Conservation (phyloP, 2,329 filamentous ascomycete genomes). For the Tolypocladium album region DNA sequence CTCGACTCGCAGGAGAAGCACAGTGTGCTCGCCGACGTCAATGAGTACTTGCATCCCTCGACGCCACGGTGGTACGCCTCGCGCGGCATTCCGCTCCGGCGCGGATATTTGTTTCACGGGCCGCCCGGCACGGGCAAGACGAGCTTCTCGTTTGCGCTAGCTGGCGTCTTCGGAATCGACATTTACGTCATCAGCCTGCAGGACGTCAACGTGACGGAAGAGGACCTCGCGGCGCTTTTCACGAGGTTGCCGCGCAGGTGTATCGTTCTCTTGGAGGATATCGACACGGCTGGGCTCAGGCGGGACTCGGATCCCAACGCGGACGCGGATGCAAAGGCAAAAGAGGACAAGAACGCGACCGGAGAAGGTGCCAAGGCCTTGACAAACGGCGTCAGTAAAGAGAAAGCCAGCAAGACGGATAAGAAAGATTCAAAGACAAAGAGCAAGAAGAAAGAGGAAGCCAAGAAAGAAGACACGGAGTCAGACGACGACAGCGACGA, state of each 20-base stretch:
- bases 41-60: slow-evolving; percentile 63
- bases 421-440: slow-evolving; percentile 1
- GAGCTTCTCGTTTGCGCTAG: slow-evolving; percentile 53
- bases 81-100: slow-evolving; percentile 62
- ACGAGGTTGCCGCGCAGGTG: slow-evolving; percentile 49
- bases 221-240: slow-evolving; percentile 49
- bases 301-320: slow-evolving; percentile 25
- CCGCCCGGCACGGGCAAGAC: slow-evolving; percentile 68
- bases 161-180: slow-evolving; percentile 54
- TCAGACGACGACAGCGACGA: slow-evolving; percentile 8
- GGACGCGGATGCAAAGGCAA: not conserved
- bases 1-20: slow-evolving; percentile 58
- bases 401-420: slow-evolving; percentile 19
- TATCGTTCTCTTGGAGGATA: slow-evolving; percentile 58
- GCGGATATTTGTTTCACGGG: slow-evolving; percentile 70
- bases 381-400: slow-evolving; percentile 22
- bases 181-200: slow-evolving; percentile 51
- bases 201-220: slow-evolving; percentile 50
- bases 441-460: not conserved
- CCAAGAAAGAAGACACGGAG: slow-evolving; percentile 9
- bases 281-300: slow-evolving; percentile 53
- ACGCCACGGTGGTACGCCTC: slow-evolving; percentile 65
- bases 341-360: slow-evolving; percentile 2
- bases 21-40: slow-evolving; percentile 58
- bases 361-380: slow-evolving; percentile 6